phyloP scores from a whole-genome alignment of 352 stramenopile genomes.

The Peronospora farinosa region DNA sequence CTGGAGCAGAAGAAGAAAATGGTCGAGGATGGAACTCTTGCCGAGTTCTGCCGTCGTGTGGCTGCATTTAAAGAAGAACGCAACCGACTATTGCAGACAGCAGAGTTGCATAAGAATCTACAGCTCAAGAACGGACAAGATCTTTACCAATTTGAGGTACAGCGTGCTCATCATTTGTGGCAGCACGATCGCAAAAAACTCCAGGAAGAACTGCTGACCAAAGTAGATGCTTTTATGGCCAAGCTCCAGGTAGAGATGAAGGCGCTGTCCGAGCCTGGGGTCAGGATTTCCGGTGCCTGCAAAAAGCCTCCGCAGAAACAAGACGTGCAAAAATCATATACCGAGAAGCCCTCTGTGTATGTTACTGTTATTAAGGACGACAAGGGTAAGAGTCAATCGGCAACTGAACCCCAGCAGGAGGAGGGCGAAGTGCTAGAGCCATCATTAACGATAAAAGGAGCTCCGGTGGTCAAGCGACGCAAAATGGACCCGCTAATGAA shows the following conservation, averaged over 20 bases:
- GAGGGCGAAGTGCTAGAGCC: constrained; percentile 27
- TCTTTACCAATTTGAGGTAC: constrained; percentile 71
- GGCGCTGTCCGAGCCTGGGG: constrained; percentile 26
- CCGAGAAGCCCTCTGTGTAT: constrained; percentile 5
- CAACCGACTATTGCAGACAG: constrained; percentile 61
- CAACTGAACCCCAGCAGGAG: constrained; percentile 15
- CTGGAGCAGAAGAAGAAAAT: constrained; percentile 81
- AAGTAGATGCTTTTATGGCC: constrained; percentile 38
- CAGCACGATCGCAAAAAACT: constrained; percentile 50
- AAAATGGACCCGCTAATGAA: constrained; percentile 31
- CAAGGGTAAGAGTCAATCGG: constrained; percentile 7
- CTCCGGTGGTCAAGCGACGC: constrained; percentile 34
- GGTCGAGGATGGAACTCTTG: constrained; percentile 75
- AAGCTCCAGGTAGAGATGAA: constrained; percentile 50
- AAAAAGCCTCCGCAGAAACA: constrained; percentile 11
- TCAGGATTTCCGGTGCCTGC: constrained; percentile 10
- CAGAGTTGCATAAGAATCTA: constrained; percentile 75
- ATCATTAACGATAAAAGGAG: constrained; percentile 4
- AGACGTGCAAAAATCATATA: neutral
- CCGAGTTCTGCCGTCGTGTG: constrained; percentile 76
- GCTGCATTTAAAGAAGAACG: constrained; percentile 79
- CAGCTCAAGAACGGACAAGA: constrained; percentile 82
- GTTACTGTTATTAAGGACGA: constrained; percentile 14
- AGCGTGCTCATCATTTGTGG: constrained; percentile 64
- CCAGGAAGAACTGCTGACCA: constrained; percentile 45